phyloP scores from a whole-genome alignment of 345 rosid species.

The Arabis hirsuta region DNA sequence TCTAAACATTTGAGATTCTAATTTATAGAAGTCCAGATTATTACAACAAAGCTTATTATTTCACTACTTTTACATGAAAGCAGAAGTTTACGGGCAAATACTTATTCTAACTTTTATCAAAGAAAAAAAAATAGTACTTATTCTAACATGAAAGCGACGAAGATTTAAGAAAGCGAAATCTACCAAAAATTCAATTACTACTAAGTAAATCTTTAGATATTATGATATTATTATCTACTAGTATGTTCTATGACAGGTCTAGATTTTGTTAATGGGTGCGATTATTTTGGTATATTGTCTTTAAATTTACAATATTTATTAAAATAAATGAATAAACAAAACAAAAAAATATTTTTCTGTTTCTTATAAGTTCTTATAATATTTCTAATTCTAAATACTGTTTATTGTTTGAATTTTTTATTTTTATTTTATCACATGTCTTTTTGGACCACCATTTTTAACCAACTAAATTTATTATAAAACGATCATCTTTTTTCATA shows the following conservation, averaged over 20 bases:
- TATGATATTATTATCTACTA: background rate
- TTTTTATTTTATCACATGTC: too few species aligned
- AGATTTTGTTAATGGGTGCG: background rate
- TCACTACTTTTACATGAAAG: background rate
- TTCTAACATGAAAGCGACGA: constrained; percentile 9
- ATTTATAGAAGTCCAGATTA: background rate
- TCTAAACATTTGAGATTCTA: background rate
- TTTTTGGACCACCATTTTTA: too few species aligned
- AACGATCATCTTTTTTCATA: too few species aligned
- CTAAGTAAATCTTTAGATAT: background rate
- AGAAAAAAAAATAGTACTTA: background rate
- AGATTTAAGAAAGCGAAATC: constrained; percentile 9
- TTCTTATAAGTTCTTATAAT: too few species aligned
- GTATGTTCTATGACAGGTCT: background rate
- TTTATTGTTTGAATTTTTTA: too few species aligned
- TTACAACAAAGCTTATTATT: background rate
- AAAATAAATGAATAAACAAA: too few species aligned
- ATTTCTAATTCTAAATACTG: too few species aligned
- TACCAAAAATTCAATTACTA: background rate
- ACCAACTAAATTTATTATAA: too few species aligned
- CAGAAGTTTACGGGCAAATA: background rate
- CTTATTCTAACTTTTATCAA: too few species aligned
- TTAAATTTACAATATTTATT: too few species aligned
- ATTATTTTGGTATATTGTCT: too few species aligned
- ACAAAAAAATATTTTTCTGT: too few species aligned